Base-by-base conservation (phyloP, 352 stramenopile species). In the Peronospora destructor region DNA sequence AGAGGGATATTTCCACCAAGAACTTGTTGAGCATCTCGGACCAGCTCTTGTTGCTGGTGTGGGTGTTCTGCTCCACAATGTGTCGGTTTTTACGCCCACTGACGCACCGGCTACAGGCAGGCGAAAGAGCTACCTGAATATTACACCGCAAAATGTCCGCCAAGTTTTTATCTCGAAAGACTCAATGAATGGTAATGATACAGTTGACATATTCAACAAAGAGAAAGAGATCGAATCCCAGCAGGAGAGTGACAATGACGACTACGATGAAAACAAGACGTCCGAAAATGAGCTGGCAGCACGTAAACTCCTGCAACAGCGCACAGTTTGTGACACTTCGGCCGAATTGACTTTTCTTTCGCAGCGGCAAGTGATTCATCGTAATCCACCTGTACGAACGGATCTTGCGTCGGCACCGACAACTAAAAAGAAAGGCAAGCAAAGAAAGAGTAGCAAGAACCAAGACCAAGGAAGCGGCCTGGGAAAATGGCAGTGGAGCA, bases 1-100 rank as follows among this genome's bases (percentile, higher is more conserved):
- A 6, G 75, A 89, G 10, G 76, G 79, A 6, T 92, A 92, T 36
- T 89, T 92, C 17, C 82, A 92, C 45, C 76, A 75, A 0, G 76
- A 89, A 25, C 67, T 91, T 6, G 79, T 89, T 25, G 76, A 89
- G 51, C 73, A 81, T 16, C 56, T 91, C 17, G 79, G 77, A 0
- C 64, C 76, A 32, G 73, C 73, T 7, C 46, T 92, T 0, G 53
- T 69, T 26, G 65, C 55, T 17, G 76, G 76, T 8, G 68, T 64
- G 0, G 82, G 57, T 6, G 45, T 89, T 23, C 9, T 86, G n/a
- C 61, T 92, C 0, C 69, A 78, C 21, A 71, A 91, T 4, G 79
- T 92, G 11, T 84, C 75, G 1, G 61, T 84, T 23, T 88, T 86
- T 40, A 72, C 69, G 2, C 77, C 75, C 3, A 80, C 71, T 10